These are phyloP conservation scores for Microthlaspi erraticum DNA, from an alignment of 345 rosid species.

Conservation along the genomic window DNA sequence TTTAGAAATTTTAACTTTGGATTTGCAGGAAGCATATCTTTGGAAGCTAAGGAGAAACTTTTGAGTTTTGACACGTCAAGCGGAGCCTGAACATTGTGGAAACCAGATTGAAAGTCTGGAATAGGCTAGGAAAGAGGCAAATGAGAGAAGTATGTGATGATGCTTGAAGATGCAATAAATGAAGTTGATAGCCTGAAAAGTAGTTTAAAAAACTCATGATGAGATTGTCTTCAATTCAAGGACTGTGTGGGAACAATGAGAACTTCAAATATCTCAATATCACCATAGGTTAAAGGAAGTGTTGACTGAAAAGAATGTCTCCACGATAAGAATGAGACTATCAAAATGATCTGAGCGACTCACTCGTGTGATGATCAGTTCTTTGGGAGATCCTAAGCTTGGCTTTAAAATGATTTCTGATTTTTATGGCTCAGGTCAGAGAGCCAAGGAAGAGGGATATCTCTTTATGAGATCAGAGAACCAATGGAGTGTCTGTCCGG, in stretches of 20 bases:
- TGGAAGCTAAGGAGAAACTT: slow-evolving; percentile 78
- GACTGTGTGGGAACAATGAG: slow-evolving; percentile 74
- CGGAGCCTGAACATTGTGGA: slow-evolving; percentile 63
- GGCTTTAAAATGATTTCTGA: too few species aligned
- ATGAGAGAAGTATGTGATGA: slow-evolving; percentile 61
- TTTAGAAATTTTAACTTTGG: slow-evolving; percentile 77
- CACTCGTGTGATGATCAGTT: too few species aligned
- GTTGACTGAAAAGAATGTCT: too few species aligned
- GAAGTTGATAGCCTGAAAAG: slow-evolving; percentile 57
- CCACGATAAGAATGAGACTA: too few species aligned
- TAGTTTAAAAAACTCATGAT: slow-evolving; percentile 53
- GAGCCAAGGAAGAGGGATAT: too few species aligned
- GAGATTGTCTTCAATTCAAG: slow-evolving; percentile 56
- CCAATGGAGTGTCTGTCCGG: too few species aligned
- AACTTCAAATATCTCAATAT: too few species aligned
- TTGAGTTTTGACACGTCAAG: slow-evolving; percentile 60
- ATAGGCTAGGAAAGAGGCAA: slow-evolving; percentile 66
- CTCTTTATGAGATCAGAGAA: slow-evolving; percentile 53
- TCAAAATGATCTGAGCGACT: not conserved
- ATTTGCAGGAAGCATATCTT: slow-evolving; percentile 80
- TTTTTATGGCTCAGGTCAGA: too few species aligned
- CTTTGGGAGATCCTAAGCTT: too few species aligned
- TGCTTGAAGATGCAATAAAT: slow-evolving; percentile 71
- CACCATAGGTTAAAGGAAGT: too few species aligned
- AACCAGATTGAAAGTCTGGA: slow-evolving; percentile 66